Evolutionary conservation across 164 flowering plant genomes (phyloP).

Genomic region (Vitis rupestris): DNA sequence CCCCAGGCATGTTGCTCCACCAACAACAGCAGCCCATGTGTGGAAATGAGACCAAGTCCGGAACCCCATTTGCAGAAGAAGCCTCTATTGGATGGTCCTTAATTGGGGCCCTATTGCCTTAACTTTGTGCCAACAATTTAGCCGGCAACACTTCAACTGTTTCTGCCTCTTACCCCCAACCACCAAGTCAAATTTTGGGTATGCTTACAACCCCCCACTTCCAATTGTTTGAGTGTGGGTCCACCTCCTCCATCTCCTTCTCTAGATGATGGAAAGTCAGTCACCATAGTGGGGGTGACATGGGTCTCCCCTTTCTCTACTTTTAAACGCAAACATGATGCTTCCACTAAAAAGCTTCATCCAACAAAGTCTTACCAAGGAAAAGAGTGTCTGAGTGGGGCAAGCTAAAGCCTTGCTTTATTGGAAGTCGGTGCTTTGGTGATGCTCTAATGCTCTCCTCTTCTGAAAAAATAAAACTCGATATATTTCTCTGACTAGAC

Average conservation of each 20-base stretch:
- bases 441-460: slow-evolving; percentile 9
- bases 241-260: slow-evolving; percentile 1
- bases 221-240: slow-evolving; percentile 5
- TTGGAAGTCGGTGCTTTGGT: slow-evolving; percentile 29
- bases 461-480: background rate
- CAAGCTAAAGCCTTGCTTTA: slow-evolving; percentile 15
- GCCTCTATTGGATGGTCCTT: background rate
- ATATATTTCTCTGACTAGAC: slow-evolving; percentile 17
- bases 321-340: slow-evolving; percentile 33
- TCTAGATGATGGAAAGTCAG: slow-evolving; percentile 4
- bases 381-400: slow-evolving; percentile 19
- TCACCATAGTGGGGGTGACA: slow-evolving; percentile 12
- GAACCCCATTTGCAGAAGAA: too few species aligned
- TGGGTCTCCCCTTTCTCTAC: slow-evolving; percentile 19
- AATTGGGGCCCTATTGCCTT: slow-evolving; percentile 22
- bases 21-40: background rate
- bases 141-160: slow-evolving; percentile 22
- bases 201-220: background rate
- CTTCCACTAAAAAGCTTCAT: slow-evolving; percentile 6
- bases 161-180: slow-evolving; percentile 18
- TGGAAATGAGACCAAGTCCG: too few species aligned
- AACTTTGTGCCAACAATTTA: slow-evolving; percentile 24
- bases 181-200: slow-evolving; percentile 10
- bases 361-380: slow-evolving; percentile 2
- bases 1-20: slow-evolving; percentile 3